Conservation (phyloP, 2,329 filamentous ascomycete species). For the Neophaeococcomyces mojaviensis region DNA sequence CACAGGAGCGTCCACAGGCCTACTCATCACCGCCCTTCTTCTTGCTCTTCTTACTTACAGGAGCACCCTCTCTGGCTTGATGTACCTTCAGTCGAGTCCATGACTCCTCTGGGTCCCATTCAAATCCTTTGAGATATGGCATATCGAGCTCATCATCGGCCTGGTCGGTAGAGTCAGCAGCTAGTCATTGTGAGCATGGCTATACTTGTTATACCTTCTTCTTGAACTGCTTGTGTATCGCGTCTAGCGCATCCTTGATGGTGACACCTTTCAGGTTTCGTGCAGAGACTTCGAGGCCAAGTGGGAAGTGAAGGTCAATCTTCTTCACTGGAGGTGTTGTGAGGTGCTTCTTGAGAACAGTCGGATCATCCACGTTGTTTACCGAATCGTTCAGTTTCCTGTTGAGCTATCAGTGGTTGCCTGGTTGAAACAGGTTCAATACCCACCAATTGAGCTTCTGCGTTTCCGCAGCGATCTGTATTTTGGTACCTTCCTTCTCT, state of each 20-base stretch:
- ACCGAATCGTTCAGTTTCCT: constrained; percentile 95
- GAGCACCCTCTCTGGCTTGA: constrained; percentile 62
- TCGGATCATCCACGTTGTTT: constrained; percentile 68
- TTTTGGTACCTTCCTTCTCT: constrained; percentile 67
- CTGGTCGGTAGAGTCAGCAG: constrained; percentile 40
- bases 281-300: constrained; percentile 79
- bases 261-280: constrained; percentile 91
- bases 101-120: constrained; percentile 90
- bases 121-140: constrained; percentile 85
- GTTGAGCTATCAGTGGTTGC: constrained; percentile 2
- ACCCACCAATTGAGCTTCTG: constrained; percentile 82
- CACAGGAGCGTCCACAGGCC: background rate
- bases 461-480: constrained; percentile 71
- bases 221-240: constrained; percentile 93
- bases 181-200: background rate
- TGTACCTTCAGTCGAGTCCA: constrained; percentile 84
- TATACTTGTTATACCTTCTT: constrained; percentile 63
- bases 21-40: constrained; percentile 41
- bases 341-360: constrained; percentile 73
- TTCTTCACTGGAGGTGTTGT: constrained; percentile 80
- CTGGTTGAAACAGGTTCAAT: background rate
- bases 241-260: constrained; percentile 92
- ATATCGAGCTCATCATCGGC: constrained; percentile 83
- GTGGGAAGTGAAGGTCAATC: constrained; percentile 85
- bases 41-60: constrained; percentile 56